A percentile compares a stretch with the other conserved stretches of the same genome.
These are phyloP conservation scores for Mucor velutinosus DNA, from an alignment of 371 early-diverging fungal species.

Conservation along the genomic window DNA sequence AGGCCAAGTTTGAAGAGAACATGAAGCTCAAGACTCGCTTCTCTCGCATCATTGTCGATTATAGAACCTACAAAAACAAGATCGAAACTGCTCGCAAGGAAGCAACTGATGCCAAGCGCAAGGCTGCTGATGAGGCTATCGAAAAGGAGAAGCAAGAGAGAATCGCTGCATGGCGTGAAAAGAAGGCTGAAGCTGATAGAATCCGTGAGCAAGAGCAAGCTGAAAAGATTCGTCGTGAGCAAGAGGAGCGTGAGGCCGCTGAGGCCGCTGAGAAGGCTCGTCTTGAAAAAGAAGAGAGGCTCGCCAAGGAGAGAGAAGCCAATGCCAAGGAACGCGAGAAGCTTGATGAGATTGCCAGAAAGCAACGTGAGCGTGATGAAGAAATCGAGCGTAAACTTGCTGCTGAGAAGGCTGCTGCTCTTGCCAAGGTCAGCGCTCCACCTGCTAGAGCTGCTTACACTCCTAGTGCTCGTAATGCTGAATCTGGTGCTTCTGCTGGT, in stretches of 20 bases:
- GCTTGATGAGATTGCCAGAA: conserved; percentile 43
- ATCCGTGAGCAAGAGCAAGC: conserved; percentile 52
- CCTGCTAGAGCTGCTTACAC: conserved; percentile 8
- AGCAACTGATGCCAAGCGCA: conserved; percentile 55
- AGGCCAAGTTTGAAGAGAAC: conserved; percentile 71
- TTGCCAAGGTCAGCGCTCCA: not conserved
- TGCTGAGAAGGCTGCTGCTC: conserved; percentile 6
- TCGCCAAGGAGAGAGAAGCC: conserved; percentile 37
- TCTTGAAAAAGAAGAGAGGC: conserved; percentile 34
- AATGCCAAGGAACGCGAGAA: conserved; percentile 30
- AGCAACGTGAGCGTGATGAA: conserved; percentile 41
- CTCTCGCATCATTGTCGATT: conserved; percentile 80
- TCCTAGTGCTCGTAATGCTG: conserved; percentile 8
- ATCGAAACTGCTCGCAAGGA: conserved; percentile 60
- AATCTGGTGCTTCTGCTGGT: conserved; percentile 3
- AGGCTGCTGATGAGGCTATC: conserved; percentile 58
- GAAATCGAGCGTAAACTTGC: conserved; percentile 43
- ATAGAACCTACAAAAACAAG: conserved; percentile 60
- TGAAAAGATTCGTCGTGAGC: conserved; percentile 33
- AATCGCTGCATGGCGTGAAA: conserved; percentile 56
- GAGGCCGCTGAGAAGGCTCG: conserved; percentile 37
- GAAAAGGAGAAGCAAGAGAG: conserved; percentile 76
- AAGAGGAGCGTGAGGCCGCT: conserved; percentile 22
- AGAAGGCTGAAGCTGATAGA: conserved; percentile 43
- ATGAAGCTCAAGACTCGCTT: conserved; percentile 79